These are phyloP conservation scores for Populus alba DNA, from an alignment of 345 rosid species.

Conservation along the genomic window DNA sequence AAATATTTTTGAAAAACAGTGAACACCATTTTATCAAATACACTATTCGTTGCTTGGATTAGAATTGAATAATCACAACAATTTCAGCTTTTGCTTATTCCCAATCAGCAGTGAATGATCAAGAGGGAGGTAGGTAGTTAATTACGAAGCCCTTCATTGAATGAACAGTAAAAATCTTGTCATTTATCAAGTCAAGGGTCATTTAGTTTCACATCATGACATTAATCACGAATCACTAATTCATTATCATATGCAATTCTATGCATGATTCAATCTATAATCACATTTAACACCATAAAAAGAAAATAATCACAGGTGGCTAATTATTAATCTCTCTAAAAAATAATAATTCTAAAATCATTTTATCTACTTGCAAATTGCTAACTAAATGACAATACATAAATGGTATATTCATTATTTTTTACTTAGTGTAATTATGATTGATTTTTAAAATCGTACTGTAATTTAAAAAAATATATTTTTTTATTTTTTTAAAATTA, in stretches of 20 bases:
- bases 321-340: not conserved
- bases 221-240: not conserved
- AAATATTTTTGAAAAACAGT: too few relatives aligned
- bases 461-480: too few relatives aligned
- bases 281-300: not conserved
- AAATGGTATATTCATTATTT: too few relatives aligned
- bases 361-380: not conserved
- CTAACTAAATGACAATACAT: not conserved
- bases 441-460: too few relatives aligned
- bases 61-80: not conserved
- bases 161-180: not conserved
- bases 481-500: too few relatives aligned
- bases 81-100: not conserved
- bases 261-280: not conserved
- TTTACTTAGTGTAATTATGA: too few relatives aligned
- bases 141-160: not conserved
- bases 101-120: slow-evolving; percentile 5
- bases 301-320: not conserved
- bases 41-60: too few relatives aligned
- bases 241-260: not conserved
- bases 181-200: not conserved
- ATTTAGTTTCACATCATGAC: not conserved
- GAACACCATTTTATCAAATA: too few relatives aligned
- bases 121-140: not conserved
- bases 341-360: not conserved